Evolutionary conservation across 2,329 filamentous ascomycete species (phyloP).

Genomic region (Coniochaeta sp.): DNA sequence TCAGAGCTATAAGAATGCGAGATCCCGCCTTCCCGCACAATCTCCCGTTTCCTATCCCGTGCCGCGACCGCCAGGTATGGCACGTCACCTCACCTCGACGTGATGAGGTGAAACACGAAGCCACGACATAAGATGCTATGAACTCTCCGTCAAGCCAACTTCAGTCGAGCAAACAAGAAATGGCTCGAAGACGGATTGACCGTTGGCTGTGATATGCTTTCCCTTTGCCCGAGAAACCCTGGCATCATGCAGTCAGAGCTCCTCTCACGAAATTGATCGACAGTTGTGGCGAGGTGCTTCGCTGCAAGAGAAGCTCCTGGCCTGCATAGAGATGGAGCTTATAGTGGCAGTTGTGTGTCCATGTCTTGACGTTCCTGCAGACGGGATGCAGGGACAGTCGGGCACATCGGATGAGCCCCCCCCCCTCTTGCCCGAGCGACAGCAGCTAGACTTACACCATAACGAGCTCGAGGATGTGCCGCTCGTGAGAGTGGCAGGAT

Average conservation of each 20-base stretch:
- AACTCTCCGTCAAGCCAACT: too few relatives aligned
- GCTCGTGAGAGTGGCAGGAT: background rate
- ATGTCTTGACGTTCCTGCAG: background rate
- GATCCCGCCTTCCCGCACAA: too few relatives aligned
- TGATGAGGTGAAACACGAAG: too few relatives aligned
- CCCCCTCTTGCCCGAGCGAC: background rate
- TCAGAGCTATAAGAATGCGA: too few relatives aligned
- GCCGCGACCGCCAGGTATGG: too few relatives aligned
- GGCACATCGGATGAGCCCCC: background rate
- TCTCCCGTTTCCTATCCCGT: too few relatives aligned
- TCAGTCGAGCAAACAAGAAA: too few relatives aligned
- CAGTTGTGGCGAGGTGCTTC: background rate
- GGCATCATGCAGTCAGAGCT: background rate
- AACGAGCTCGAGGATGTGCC: background rate
- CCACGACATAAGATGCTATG: too few relatives aligned
- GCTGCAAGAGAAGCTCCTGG: background rate
- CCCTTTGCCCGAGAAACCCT: background rate
- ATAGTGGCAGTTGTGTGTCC: too few relatives aligned
- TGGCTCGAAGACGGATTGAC: too few relatives aligned
- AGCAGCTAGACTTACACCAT: background rate
- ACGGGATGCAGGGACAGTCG: background rate
- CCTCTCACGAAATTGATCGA: background rate
- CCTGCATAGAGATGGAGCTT: too few relatives aligned
- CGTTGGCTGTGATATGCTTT: background rate
- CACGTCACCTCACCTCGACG: too few relatives aligned